These are phyloP conservation scores for Lachnellula hyalina DNA, from an alignment of 2,329 filamentous ascomycete species.

Conservation along the genomic window DNA sequence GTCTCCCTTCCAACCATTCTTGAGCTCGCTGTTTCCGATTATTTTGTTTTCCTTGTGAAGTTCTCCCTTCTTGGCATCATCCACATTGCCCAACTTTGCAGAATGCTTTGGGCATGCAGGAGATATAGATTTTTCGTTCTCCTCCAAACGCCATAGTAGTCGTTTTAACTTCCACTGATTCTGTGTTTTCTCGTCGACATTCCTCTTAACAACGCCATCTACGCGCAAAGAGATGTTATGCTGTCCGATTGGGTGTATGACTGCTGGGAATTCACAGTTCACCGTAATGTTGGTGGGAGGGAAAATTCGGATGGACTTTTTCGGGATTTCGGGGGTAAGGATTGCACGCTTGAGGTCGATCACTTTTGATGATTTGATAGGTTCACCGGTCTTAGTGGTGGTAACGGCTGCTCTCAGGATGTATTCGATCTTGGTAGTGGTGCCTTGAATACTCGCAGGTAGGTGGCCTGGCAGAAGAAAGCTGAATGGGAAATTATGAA, in stretches of 20 bases:
- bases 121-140: constrained; percentile 73
- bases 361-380: constrained; percentile 60
- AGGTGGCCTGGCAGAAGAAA: constrained; percentile 78
- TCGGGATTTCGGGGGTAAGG: constrained; percentile 66
- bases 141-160: constrained; percentile 88
- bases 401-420: constrained; percentile 65
- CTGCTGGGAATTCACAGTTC: constrained; percentile 72
- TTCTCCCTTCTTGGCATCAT: constrained; percentile 55
- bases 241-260: constrained; percentile 80
- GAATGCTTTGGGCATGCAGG: constrained; percentile 75
- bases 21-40: constrained; percentile 76
- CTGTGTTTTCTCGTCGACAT: constrained; percentile 64
- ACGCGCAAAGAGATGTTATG: constrained; percentile 77
- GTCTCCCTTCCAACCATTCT: constrained; percentile 79
- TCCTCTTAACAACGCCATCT: constrained; percentile 73
- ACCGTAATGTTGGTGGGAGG: constrained; percentile 92
- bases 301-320: constrained; percentile 89
- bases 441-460: constrained; percentile 75
- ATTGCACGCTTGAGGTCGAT: constrained; percentile 77
- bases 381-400: constrained; percentile 54
- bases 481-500: constrained; percentile 83
- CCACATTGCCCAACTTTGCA: constrained; percentile 42
- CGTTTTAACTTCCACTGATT: constrained; percentile 84
- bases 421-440: constrained; percentile 71
- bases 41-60: constrained; percentile 69